Percentiles rank a stretch among this genome's conserved stretches.
These are phyloP conservation scores for Leucaena leucocephala DNA, from an alignment of 306 rosid genomes.

Conservation along the genomic window DNA sequence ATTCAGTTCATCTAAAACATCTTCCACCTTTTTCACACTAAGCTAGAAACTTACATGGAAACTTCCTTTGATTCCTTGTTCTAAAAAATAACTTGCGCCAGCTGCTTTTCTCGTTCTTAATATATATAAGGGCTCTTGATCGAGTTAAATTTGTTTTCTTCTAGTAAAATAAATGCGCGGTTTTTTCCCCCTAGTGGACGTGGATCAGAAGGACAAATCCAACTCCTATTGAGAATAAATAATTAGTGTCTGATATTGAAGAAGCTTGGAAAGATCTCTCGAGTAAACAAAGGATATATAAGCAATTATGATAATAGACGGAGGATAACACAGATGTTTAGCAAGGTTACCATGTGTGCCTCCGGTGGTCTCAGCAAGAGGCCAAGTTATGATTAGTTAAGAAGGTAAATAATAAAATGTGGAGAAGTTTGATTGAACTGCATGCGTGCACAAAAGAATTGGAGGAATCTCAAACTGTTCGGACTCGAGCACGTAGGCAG, in stretches of 20 bases:
- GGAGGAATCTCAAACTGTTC: constrained; percentile 2
- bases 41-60: background rate
- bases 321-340: constrained; percentile 3
- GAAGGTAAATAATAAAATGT: constrained; percentile 11
- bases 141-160: constrained; percentile 16
- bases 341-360: constrained; percentile 34
- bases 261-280: constrained; percentile 9
- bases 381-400: constrained; percentile 20
- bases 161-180: background rate
- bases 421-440: background rate
- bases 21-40: constrained; percentile 1
- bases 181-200: background rate
- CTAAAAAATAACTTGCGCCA: constrained; percentile 3
- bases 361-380: background rate
- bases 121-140: background rate
- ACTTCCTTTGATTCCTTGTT: constrained; percentile 22
- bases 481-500: background rate
- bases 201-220: constrained; percentile 2
- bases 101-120: constrained; percentile 11
- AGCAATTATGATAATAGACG: background rate
- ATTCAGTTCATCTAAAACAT: background rate
- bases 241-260: constrained; percentile 28
- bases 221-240: background rate
- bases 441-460: background rate
- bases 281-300: background rate